Percentiles rank a stretch among this genome's conserved stretches.
Evolutionary conservation across 768 basidiomycete genomes (phyloP).

Genomic region (Xerocomus brunneocitrinus): DNA sequence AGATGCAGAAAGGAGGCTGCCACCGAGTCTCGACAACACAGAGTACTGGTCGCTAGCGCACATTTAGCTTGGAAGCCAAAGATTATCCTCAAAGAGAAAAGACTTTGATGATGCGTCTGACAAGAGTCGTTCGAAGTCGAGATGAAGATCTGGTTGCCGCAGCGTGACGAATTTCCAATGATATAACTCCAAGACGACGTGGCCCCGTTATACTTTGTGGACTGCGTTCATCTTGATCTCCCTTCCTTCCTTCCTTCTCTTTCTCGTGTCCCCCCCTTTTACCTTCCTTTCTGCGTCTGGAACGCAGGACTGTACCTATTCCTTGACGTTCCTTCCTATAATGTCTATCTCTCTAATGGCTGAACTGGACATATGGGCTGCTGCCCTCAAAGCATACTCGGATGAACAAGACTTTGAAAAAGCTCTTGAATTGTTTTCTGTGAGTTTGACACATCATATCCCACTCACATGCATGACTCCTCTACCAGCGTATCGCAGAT

Average conservation of each 20-base stretch:
- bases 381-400: constrained; percentile 78
- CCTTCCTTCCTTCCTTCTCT: background rate
- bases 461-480: background rate
- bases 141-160: too few relatives aligned
- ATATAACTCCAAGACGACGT: background rate
- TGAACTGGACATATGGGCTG: constrained; percentile 82
- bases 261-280: background rate
- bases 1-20: background rate
- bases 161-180: too few relatives aligned
- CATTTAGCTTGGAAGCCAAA: too few relatives aligned
- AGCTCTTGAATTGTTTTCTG: constrained; percentile 71
- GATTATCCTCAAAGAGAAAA: too few relatives aligned
- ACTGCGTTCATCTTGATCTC: constrained; percentile 18
- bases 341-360: constrained; percentile 53
- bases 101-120: too few relatives aligned
- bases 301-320: constrained; percentile 15
- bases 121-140: too few relatives aligned
- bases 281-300: constrained; percentile 20
- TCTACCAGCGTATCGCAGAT: constrained; percentile 66
- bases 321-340: constrained; percentile 4
- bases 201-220: constrained; percentile 1
- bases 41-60: too few relatives aligned
- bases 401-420: constrained; percentile 78
- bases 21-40: too few relatives aligned
- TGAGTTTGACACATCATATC: constrained; percentile 31